Evolutionary conservation across 495 filamentous ascomycete species (phyloP), one percentile per base, ranked within the genome.

Genomic region (Penicillium odoratum): DNA sequence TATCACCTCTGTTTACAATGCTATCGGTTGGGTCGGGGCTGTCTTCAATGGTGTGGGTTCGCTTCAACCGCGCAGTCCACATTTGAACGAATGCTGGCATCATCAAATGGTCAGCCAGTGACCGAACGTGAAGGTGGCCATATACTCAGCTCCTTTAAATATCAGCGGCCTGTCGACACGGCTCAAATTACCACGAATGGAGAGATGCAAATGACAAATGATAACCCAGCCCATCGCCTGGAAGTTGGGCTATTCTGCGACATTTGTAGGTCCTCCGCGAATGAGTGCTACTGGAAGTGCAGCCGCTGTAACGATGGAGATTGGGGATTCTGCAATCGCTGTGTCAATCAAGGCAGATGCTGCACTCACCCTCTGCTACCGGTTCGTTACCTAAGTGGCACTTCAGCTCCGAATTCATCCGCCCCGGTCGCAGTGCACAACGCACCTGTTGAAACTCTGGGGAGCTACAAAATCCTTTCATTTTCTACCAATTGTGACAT

Each of bases 251-350:
- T 86, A 25, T 96, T 97, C 69, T 97, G 92, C 72, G 81, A 84
- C 28, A 79, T 82, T 42, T 97, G 92, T 64, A 71, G 77, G n/a
- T 77, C 81, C 0, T 85, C 82, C 69, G 78, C 90, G 0, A 91
- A 94, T 57, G 80, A 86, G 25, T 90, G 88, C 67, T 92, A 87
- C 67, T 97, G 91, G 92, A 83, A 87, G 56, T 97, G 92, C 69
- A 83, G 84, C 53, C 61, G 77, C 38, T 97, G 92, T 72, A 95
- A 96, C 63, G 87, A 93, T 53, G 92, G 89, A 28, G 91, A 92
- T 64, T 97, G 92, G 92, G 92, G 92, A 1, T 96, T 90, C 64
- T 97, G 92, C 73, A 87, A 88, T 57, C 66, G 72, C 55, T 97
- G 92, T 65, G 90, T 96, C 29, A 90, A 90, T 46, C 84, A 84